Conservation (phyloP, 176 grass and related monocot genomes). For the Musa troglodytarum region DNA sequence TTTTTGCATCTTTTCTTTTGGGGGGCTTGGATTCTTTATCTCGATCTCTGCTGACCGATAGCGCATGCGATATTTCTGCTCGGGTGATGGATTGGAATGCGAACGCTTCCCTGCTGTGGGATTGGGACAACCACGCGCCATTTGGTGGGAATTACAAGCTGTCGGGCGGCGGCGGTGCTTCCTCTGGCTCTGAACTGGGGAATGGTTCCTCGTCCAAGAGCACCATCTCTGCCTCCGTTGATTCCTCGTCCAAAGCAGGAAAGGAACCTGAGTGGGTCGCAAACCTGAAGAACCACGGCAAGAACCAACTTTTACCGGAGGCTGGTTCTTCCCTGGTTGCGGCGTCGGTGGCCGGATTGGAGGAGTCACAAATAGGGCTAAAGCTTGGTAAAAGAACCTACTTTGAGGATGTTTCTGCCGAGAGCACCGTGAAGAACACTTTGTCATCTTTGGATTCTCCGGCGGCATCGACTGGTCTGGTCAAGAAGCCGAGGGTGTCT, state of each 20-base stretch:
- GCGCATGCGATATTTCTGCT: not conserved
- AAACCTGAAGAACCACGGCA: not conserved
- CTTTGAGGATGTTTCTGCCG: conserved; percentile 15
- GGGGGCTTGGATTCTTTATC: not conserved
- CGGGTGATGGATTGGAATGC: conserved; percentile 50
- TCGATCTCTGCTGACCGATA: not conserved
- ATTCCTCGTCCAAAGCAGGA: conserved; percentile 20
- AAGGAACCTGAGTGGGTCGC: not conserved
- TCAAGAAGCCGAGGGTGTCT: conserved; percentile 9
- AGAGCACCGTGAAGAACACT: not conserved
- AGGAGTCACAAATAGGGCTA: conserved; percentile 4
- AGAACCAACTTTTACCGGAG: not conserved
- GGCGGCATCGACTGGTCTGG: not conserved
- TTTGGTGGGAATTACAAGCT: not conserved
- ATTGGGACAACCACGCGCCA: conserved; percentile 48
- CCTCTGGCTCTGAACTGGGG: conserved; percentile 12
- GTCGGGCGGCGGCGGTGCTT: not conserved
- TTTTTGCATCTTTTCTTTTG: not conserved
- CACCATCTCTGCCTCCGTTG: conserved; percentile 18
- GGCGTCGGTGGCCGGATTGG: not conserved
- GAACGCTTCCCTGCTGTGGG: conserved; percentile 57
- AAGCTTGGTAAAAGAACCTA: conserved; percentile 26
- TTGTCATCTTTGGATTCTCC: not conserved
- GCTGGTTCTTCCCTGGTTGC: not conserved
- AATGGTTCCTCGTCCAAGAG: conserved; percentile 11